Conservation (phyloP, 1,284 basidiomycete genomes). For the Pseudozyma sp. region DNA sequence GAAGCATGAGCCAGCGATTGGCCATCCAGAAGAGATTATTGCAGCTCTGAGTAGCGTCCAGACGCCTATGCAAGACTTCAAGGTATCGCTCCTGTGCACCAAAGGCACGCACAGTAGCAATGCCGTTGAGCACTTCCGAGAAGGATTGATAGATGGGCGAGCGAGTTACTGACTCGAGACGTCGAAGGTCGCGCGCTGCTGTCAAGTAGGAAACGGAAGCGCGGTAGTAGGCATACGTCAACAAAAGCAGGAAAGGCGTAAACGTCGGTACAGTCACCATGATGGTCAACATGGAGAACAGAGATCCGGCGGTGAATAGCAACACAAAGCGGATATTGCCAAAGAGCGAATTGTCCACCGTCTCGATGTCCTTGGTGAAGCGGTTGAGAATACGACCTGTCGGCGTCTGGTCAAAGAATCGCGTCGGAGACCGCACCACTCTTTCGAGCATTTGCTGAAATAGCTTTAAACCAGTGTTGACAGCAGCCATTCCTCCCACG, state of each 20-base stretch:
- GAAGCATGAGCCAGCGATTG: conserved; percentile 52
- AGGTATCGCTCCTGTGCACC: conserved; percentile 72
- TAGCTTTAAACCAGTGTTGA: conserved; percentile 47
- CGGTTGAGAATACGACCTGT: conserved; percentile 73
- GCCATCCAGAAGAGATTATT: conserved; percentile 62
- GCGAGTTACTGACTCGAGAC: conserved; percentile 64
- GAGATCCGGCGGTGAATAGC: conserved; percentile 62
- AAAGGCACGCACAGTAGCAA: conserved; percentile 72
- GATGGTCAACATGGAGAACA: conserved; percentile 65
- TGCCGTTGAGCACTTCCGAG: conserved; percentile 70
- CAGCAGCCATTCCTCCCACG: background rate
- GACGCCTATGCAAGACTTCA: conserved; percentile 69
- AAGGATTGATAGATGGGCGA: conserved; percentile 69
- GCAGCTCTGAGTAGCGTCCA: conserved; percentile 71
- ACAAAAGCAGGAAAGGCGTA: conserved; percentile 69
- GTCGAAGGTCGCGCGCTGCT: conserved; percentile 71
- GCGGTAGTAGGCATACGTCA: conserved; percentile 70
- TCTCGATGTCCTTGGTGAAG: conserved; percentile 71
- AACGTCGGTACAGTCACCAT: conserved; percentile 67
- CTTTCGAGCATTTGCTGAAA: conserved; percentile 51
- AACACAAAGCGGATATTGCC: conserved; percentile 25
- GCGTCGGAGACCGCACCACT: conserved; percentile 54
- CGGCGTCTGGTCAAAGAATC: conserved; percentile 60
- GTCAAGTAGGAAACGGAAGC: conserved; percentile 71
- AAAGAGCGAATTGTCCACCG: conserved; percentile 71